phyloP scores from a whole-genome alignment of 805 yeast genomes.

The Cyberlindnera mrakii region DNA sequence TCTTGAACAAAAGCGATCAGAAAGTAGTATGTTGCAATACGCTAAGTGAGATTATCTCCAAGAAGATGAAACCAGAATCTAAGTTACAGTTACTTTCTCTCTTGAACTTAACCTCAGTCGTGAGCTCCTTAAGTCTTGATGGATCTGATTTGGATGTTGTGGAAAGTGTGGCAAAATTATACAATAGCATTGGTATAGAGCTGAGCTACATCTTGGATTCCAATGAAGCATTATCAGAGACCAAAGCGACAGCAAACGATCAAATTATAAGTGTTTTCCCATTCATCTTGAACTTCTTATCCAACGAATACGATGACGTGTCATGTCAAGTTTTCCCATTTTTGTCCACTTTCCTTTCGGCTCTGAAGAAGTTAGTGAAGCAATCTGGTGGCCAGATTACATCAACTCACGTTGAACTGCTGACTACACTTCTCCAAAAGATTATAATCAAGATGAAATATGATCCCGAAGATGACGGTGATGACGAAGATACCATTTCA shows the following conservation, averaged over 20 bases:
- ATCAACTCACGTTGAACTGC: conserved; percentile 40
- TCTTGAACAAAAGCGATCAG: conserved; percentile 36
- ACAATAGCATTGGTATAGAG: conserved; percentile 72
- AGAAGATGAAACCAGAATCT: conserved; percentile 71
- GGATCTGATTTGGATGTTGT: conserved; percentile 59
- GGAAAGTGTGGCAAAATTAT: conserved; percentile 69
- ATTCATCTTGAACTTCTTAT: conserved; percentile 58
- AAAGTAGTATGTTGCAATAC: conserved; percentile 32
- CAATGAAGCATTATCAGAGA: conserved; percentile 35
- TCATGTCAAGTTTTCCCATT: conserved; percentile 79
- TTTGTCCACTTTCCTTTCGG: conserved; percentile 64
- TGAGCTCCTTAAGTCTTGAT: conserved; percentile 33
- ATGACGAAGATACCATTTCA: conserved; percentile 66
- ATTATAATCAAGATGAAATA: conserved; percentile 73
- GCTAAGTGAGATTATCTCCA: conserved; percentile 58
- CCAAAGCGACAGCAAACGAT: conserved; percentile 35
- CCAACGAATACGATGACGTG: conserved; percentile 85
- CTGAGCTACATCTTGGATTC: conserved; percentile 62
- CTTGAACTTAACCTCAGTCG: conserved; percentile 56
- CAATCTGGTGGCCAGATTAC: conserved; percentile 33
- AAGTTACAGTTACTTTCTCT: conserved; percentile 59
- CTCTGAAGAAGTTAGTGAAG: conserved; percentile 52
- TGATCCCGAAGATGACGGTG: conserved; percentile 71
- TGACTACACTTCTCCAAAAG: conserved; percentile 60
- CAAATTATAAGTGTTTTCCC: conserved; percentile 67